A percentile compares a stretch with the other conserved stretches of the same genome.
phyloP scores from a whole-genome alignment of 768 basidiomycete genomes.

The Hypholoma sublateritium region DNA sequence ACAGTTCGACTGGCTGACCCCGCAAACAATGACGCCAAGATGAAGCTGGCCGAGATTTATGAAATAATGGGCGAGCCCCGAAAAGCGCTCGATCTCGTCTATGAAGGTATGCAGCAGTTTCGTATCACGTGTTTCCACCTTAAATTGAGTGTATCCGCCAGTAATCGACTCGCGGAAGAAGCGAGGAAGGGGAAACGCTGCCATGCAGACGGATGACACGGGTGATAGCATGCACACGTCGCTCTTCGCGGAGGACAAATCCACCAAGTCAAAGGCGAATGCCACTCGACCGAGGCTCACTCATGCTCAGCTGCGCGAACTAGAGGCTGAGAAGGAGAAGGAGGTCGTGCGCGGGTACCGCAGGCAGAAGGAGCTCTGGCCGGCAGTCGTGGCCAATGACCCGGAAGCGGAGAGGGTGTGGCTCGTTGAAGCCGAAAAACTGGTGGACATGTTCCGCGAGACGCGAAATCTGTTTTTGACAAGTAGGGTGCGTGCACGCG shows the following conservation, averaged over 20 bases:
- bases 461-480: constrained; percentile 82
- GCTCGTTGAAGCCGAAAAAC: constrained; percentile 79
- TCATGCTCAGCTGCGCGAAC: constrained; percentile 55
- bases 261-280: constrained; percentile 32
- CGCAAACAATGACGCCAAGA: constrained; percentile 76
- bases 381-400: constrained; percentile 42
- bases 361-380: constrained; percentile 64
- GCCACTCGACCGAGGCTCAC: constrained; percentile 47
- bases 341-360: constrained; percentile 60
- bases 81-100: constrained; percentile 81
- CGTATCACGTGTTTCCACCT: background rate
- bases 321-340: constrained; percentile 67
- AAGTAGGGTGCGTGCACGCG: constrained; percentile 50
- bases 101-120: constrained; percentile 57
- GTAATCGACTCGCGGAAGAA: constrained; percentile 65
- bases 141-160: constrained; percentile 17
- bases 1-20: constrained; percentile 77
- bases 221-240: constrained; percentile 36
- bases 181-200: constrained; percentile 23
- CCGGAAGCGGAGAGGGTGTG: constrained; percentile 65
- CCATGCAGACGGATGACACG: constrained; percentile 15
- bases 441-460: constrained; percentile 88
- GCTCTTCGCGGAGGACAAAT: constrained; percentile 64
- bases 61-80: constrained; percentile 80
- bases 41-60: constrained; percentile 88